Base-by-base conservation (phyloP, 352 stramenopile genomes). In the Discostella stelligera region DNA sequence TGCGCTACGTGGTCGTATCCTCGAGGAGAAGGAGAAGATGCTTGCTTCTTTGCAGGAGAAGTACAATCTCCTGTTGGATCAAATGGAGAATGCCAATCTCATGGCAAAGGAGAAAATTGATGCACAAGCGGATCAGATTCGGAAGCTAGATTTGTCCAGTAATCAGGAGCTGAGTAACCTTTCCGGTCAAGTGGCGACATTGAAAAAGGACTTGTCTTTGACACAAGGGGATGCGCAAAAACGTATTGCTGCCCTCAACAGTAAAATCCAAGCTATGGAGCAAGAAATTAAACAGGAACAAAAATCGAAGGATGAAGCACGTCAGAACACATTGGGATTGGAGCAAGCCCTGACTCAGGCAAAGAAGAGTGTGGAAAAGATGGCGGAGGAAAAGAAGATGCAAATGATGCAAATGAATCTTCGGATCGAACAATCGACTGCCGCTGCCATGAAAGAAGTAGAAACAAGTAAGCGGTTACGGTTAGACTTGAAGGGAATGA, bases 201-300 rank as follows among this genome's bases (percentile, higher is more conserved):
- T 65, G 48, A 58, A 66, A 27, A 58, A 68, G 67, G 54, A 61
- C n/a, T 39, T 60, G 16, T 49, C 11, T 7, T 49, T 21, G 44
- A 14, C 44, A 21, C 37, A 64, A 44, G 39, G 27, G 14, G n/a
- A 66, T 66, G n/a, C 59, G 0, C 59, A 66, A 50, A 53, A 61
- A 20, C 50, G 25, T 18, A 63, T 54, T 0, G 55, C 18, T 52
- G 27, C 16, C 23, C 49, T 55, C 32, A 63, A 63, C 18, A 54
- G 21, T 32, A 20, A 66, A 50, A 66, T 66, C 10, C 52, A 66
- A n/a, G 27, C 11, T 8, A 56, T 71, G 32, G 11, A 50, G 14
- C 49, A 78, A 23, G 62, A 78, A 70, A 74, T 83, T 13, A 60
- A 72, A 0, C 20, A 81, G 23, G 63, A 75, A 18, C 27, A 75